A percentile compares a stretch with the other conserved stretches of the same genome.
Evolutionary conservation across 805 yeast species (phyloP).

Genomic region (Saccharomyces paradoxus): DNA sequence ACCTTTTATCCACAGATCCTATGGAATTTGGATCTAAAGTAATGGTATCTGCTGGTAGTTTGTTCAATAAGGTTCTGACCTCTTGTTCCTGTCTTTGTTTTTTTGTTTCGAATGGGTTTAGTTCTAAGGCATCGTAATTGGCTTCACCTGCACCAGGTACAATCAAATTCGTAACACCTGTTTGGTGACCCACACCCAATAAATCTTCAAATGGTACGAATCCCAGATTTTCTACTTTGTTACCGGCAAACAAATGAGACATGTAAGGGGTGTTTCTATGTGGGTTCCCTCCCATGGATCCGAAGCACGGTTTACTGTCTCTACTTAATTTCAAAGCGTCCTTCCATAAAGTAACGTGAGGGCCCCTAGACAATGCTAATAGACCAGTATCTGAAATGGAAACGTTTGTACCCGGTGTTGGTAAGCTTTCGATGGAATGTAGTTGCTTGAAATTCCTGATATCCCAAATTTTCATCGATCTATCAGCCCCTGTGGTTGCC

Average conservation of each 20-base stretch:
- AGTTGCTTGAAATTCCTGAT: slow-evolving; percentile 71
- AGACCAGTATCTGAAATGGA: slow-evolving; percentile 83
- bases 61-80: slow-evolving; percentile 76
- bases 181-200: slow-evolving; percentile 77
- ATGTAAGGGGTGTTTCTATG: slow-evolving; percentile 67
- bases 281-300: slow-evolving; percentile 28
- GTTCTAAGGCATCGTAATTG: slow-evolving; percentile 86
- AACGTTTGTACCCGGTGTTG: slow-evolving; percentile 77
- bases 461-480: slow-evolving; percentile 85
- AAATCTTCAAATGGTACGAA: slow-evolving; percentile 95
- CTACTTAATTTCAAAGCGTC: slow-evolving; percentile 49
- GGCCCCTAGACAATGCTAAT: slow-evolving; percentile 88
- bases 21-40: slow-evolving; percentile 80
- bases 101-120: slow-evolving; percentile 85
- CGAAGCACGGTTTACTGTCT: slow-evolving; percentile 43
- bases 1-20: slow-evolving; percentile 73
- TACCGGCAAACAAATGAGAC: slow-evolving; percentile 80
- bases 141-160: slow-evolving; percentile 98
- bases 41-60: slow-evolving; percentile 86
- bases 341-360: slow-evolving; percentile 92
- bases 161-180: slow-evolving; percentile 74
- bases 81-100: slow-evolving; percentile 91
- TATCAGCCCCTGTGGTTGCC: slow-evolving; percentile 89
- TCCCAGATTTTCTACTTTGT: slow-evolving; percentile 54
- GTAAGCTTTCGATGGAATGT: slow-evolving; percentile 51